phyloP scores from a whole-genome alignment of 495 filamentous ascomycete genomes.

The Xylaria curta region DNA sequence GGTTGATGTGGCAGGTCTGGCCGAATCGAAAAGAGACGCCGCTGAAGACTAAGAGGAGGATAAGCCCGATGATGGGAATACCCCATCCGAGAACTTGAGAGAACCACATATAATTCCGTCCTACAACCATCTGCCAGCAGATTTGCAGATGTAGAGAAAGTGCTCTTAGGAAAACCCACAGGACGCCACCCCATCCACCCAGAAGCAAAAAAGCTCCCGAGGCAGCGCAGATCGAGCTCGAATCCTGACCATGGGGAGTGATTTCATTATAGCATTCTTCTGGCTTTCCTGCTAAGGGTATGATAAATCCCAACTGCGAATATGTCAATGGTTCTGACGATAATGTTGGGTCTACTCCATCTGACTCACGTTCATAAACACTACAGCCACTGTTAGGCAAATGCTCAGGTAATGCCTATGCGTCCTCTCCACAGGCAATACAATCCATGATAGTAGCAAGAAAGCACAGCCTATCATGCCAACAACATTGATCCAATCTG shows the following conservation, averaged over 20 bases:
- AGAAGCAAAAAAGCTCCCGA: conserved; percentile 84
- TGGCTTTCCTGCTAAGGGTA: conserved; percentile 82
- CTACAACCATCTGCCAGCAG: conserved; percentile 93
- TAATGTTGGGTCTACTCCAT: not conserved
- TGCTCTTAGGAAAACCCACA: conserved; percentile 92
- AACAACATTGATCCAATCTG: conserved; percentile 81
- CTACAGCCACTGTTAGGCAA: conserved; percentile 74
- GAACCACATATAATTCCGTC: conserved; percentile 87
- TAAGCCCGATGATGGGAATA: conserved; percentile 73
- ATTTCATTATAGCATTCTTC: conserved; percentile 87
- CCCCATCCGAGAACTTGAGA: conserved; percentile 84
- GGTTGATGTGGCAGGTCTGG: conserved; percentile 89
- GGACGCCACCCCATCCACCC: conserved; percentile 80
- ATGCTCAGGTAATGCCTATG: conserved; percentile 92
- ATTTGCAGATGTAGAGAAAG: conserved; percentile 96
- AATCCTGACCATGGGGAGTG: conserved; percentile 92
- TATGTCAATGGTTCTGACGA: conserved; percentile 18
- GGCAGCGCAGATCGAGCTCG: conserved; percentile 79
- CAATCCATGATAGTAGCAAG: conserved; percentile 79
- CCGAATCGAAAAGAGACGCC: conserved; percentile 96
- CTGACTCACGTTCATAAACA: conserved; percentile 77
- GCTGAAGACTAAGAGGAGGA: conserved; percentile 78
- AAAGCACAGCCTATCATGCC: conserved; percentile 75
- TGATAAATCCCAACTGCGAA: conserved; percentile 77
- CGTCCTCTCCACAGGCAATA: conserved; percentile 88